Evolutionary conservation across 495 filamentous ascomycete species (phyloP).

Genomic region (Lineolata rhizophorae): DNA sequence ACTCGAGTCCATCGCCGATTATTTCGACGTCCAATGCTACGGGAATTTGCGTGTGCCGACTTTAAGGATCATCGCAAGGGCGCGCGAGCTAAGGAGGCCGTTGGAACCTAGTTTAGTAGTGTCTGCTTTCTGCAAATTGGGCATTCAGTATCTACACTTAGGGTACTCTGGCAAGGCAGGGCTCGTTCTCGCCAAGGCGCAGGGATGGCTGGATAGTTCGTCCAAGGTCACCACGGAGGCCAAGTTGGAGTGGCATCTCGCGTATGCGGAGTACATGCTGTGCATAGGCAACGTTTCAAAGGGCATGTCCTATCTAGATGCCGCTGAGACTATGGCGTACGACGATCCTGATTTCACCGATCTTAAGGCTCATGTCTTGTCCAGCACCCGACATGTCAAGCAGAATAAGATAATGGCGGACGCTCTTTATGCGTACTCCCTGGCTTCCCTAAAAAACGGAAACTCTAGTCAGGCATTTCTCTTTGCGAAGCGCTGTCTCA

Average conservation of each 20-base stretch:
- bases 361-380: conserved; percentile 6
- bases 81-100: conserved; percentile 33
- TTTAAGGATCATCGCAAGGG: conserved; percentile 25
- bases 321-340: conserved; percentile 1
- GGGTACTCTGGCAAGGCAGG: conserved; percentile 61
- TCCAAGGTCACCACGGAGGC: conserved; percentile 21
- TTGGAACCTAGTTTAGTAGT: conserved; percentile 19
- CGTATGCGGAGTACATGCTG: conserved; percentile 52
- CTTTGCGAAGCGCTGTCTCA: conserved; percentile 43
- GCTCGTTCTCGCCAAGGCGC: conserved; percentile 35
- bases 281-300: conserved; percentile 32
- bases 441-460: conserved; percentile 39
- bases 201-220: conserved; percentile 21
- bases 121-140: conserved; percentile 34
- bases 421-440: conserved; percentile 36
- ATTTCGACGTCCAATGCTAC: conserved; percentile 52
- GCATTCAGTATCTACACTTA: conserved; percentile 49
- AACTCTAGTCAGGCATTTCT: conserved; percentile 39
- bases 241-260: conserved; percentile 38
- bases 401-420: conserved; percentile 18
- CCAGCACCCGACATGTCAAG: conserved; percentile 6
- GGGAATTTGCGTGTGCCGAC: conserved; percentile 20
- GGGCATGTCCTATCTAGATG: conserved; percentile 2
- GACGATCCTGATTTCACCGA: conserved; percentile 4
- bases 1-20: conserved; percentile 50